Evolutionary conservation across 2,329 filamentous ascomycete species (phyloP).

Genomic region (Pleurostoma richardsiae): DNA sequence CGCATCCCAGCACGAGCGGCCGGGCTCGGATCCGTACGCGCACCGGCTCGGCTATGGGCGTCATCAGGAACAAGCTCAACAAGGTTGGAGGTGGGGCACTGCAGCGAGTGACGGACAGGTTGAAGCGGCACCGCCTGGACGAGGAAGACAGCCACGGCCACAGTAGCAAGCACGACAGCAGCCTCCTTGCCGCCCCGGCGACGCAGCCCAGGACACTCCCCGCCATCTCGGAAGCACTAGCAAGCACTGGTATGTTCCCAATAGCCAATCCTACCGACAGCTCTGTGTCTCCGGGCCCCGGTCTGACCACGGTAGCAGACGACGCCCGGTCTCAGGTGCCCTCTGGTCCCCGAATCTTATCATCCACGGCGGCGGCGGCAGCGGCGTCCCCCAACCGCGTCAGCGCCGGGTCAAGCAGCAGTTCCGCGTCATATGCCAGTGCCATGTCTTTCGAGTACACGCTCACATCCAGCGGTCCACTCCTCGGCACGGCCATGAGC

Average conservation of each 20-base stretch:
- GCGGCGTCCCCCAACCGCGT: neutral
- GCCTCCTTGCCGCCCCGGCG: neutral
- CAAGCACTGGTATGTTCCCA: no score
- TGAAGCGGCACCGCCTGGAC: neutral
- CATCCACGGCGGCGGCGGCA: neutral
- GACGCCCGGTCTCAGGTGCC: no score
- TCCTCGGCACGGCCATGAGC: neutral
- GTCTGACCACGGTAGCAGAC: no score
- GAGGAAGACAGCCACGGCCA: neutral
- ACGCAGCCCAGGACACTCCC: no score
- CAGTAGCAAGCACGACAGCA: neutral
- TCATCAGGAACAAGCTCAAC: neutral
- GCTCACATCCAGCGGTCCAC: neutral
- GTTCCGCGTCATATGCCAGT: neutral
- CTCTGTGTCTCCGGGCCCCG: no score
- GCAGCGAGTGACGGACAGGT: neutral
- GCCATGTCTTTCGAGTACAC: slow-evolving; percentile 1
- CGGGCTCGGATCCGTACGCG: no score
- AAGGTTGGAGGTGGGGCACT: neutral
- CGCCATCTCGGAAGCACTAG: no score
- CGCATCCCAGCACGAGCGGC: no score
- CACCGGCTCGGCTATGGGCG: neutral
- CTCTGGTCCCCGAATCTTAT: no score
- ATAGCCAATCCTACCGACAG: no score
- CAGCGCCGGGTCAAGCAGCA: no score